A percentile compares a stretch with the other conserved stretches of the same genome.
These are phyloP conservation scores for Pseudonectria foliicola DNA, from an alignment of 2,329 filamentous ascomycete species.

Conservation along the genomic window DNA sequence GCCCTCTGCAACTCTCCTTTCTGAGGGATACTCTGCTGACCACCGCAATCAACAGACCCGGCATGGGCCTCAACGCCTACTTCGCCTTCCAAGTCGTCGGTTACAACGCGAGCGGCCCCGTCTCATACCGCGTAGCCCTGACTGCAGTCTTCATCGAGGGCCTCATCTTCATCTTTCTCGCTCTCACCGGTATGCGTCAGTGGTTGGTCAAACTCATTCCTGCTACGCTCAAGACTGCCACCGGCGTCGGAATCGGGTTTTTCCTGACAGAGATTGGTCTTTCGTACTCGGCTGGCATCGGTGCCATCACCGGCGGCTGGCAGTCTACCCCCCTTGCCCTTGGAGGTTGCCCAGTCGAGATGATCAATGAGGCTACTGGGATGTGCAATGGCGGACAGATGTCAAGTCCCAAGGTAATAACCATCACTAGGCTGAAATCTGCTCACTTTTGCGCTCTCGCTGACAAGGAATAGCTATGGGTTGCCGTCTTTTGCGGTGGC, in stretches of 20 bases:
- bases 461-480: constrained; percentile 57
- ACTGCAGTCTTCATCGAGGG: constrained; percentile 60
- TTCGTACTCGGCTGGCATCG: constrained; percentile 77
- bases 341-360: constrained; percentile 61
- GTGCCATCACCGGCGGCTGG: constrained; percentile 64
- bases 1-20: too few species aligned
- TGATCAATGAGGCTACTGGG: constrained; percentile 38
- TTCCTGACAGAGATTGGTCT: constrained; percentile 59
- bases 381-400: constrained; percentile 58
- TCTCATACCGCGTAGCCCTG: constrained; percentile 53
- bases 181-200: constrained; percentile 62
- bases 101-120: constrained; percentile 46
- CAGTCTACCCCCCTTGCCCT: constrained; percentile 65
- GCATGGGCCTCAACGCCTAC: constrained; percentile 62
- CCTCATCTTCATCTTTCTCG: constrained; percentile 56
- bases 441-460: constrained; percentile 11
- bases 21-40: background rate
- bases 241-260: constrained; percentile 57
- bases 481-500: constrained; percentile 75
- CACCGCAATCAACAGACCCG: constrained; percentile 38
- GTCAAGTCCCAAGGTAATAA: constrained; percentile 65
- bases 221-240: constrained; percentile 57
- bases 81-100: constrained; percentile 63
- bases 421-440: too few species aligned
- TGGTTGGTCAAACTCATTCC: constrained; percentile 64